A percentile compares a stretch with the other conserved stretches of the same genome.
These are phyloP conservation scores for Schizosaccharomyces lindneri DNA, from an alignment of 805 yeast genomes.

Conservation along the genomic window DNA sequence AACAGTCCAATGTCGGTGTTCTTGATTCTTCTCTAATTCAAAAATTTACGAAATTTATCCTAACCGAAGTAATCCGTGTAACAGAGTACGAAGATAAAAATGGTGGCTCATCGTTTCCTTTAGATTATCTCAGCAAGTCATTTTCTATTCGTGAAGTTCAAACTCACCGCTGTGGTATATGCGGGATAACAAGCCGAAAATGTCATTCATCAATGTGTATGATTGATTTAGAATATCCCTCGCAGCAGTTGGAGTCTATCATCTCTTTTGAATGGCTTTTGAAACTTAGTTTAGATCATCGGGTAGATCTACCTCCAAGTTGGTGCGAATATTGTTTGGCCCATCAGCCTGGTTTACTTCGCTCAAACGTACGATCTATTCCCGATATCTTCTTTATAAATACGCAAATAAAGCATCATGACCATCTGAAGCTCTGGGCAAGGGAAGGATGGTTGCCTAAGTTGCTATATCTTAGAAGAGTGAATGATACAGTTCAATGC, in stretches of 20 bases:
- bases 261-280: neutral
- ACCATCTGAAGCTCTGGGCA: slow-evolving; percentile 5
- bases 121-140: neutral
- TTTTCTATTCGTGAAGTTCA: neutral
- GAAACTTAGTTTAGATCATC: neutral
- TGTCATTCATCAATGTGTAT: neutral
- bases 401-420: neutral
- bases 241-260: neutral
- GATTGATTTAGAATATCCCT: neutral
- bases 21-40: neutral
- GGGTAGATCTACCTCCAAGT: neutral
- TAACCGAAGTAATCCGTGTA: neutral
- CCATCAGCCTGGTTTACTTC: neutral
- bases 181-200: neutral
- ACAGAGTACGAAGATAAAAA: neutral
- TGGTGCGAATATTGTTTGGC: neutral
- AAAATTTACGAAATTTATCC: neutral
- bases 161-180: neutral
- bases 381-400: neutral
- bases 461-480: slow-evolving; percentile 3
- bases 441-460: slow-evolving; percentile 7
- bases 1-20: neutral
- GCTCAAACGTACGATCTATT: neutral
- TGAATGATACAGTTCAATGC: slow-evolving; percentile 1
- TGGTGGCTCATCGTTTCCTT: neutral